Conservation (phyloP, 129 eudicot genomes). For the Lactuca saligna region DNA sequence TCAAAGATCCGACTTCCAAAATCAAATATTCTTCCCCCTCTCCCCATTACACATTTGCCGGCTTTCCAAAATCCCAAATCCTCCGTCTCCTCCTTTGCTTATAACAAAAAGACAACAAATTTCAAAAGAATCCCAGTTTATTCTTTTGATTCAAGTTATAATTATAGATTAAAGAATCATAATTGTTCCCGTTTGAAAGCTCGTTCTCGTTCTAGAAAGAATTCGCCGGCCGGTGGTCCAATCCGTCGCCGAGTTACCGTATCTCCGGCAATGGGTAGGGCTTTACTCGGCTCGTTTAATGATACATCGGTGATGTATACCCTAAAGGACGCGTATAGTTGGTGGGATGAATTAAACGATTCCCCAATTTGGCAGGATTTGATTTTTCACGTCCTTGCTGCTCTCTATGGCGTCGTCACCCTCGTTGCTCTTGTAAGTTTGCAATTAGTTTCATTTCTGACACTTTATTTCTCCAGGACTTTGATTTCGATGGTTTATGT, state of each 20-base stretch:
- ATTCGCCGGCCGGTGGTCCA: constrained; percentile 29
- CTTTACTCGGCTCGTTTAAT: constrained; percentile 33
- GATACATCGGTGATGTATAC: constrained; percentile 37
- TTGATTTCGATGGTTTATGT: constrained; percentile 7
- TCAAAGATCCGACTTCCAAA: constrained; percentile 12
- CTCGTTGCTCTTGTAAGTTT: constrained; percentile 61
- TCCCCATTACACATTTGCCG: constrained; percentile 22
- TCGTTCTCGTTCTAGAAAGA: background rate
- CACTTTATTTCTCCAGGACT: background rate
- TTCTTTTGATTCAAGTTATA: constrained; percentile 8
- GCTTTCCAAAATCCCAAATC: constrained; percentile 29
- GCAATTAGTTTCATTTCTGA: background rate
- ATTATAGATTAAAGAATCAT: background rate
- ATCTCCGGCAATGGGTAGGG: constrained; percentile 45
- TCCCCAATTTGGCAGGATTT: constrained; percentile 65
- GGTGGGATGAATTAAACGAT: constrained; percentile 69
- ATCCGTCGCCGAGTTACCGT: constrained; percentile 18
- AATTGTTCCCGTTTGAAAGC: background rate
- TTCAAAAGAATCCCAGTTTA: background rate
- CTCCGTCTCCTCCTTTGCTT: constrained; percentile 13
- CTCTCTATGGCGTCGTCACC: constrained; percentile 71
- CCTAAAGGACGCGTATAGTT: constrained; percentile 45
- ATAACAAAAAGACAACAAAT: background rate
- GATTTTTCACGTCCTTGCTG: constrained; percentile 55
- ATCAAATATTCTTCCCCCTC: constrained; percentile 33